Evolutionary conservation across 1,139 yeast genomes (phyloP).

Genomic region (Sugiyamaella neomexicana): DNA sequence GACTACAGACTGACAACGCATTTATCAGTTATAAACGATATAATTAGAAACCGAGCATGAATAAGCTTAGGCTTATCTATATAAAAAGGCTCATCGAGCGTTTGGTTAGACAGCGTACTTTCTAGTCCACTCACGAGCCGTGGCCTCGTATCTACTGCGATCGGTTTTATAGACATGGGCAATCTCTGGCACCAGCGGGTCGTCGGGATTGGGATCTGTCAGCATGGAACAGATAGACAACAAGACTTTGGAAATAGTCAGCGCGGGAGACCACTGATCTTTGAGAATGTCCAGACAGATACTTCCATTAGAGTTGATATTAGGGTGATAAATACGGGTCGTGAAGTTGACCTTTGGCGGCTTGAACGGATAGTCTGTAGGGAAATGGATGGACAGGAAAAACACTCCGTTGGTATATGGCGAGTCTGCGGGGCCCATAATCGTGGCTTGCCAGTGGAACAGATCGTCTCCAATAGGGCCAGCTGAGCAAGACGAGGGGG

Average conservation of each 20-base stretch:
- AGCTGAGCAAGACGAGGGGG: constrained; percentile 98
- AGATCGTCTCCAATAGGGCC: constrained; percentile 98
- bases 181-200: constrained; percentile 97
- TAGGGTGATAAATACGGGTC: constrained; percentile 88
- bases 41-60: too few species aligned
- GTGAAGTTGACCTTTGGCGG: constrained; percentile 92
- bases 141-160: constrained; percentile 90
- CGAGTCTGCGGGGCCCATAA: constrained; percentile 93
- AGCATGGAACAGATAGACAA: constrained; percentile 85
- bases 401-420: constrained; percentile 94
- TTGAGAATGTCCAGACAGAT: constrained; percentile 82
- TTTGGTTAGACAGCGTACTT: constrained; percentile 79
- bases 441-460: constrained; percentile 96
- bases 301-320: constrained; percentile 84
- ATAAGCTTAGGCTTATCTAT: too few species aligned
- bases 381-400: constrained; percentile 88
- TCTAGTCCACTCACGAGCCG: constrained; percentile 98
- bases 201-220: constrained; percentile 98
- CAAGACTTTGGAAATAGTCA: constrained; percentile 85
- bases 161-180: constrained; percentile 97
- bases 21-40: too few species aligned
- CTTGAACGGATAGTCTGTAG: constrained; percentile 92
- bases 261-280: constrained; percentile 91
- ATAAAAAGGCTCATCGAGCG: not conserved
- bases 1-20: too few species aligned